These are phyloP conservation scores for Boeremia lycopersici DNA, from an alignment of 2,329 filamentous ascomycete genomes.

Conservation along the genomic window DNA sequence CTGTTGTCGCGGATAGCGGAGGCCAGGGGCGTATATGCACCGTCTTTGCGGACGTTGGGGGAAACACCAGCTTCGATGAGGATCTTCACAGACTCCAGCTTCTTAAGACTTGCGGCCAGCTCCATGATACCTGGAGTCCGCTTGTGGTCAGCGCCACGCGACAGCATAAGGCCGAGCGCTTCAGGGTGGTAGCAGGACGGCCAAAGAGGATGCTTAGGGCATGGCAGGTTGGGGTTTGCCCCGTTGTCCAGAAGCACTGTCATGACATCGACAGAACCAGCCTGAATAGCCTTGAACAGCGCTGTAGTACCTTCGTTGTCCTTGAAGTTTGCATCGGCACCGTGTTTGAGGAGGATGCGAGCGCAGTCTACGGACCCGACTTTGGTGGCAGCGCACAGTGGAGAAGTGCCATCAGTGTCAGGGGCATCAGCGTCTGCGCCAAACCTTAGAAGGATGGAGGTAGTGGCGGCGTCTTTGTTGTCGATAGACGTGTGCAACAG, in stretches of 20 bases:
- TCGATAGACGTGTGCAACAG: not conserved
- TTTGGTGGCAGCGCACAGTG: conserved; percentile 35
- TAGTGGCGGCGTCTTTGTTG: conserved; percentile 20
- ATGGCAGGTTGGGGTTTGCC: conserved; percentile 71
- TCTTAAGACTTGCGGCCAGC: conserved; percentile 67
- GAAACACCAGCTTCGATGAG: conserved; percentile 64
- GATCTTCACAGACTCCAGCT: conserved; percentile 64
- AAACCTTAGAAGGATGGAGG: conserved; percentile 34
- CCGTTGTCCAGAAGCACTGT: conserved; percentile 60
- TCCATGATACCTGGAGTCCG: conserved; percentile 69
- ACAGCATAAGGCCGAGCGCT: conserved; percentile 65
- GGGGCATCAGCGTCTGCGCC: conserved; percentile 38
- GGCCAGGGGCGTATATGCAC: conserved; percentile 70
- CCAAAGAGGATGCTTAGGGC: conserved; percentile 72
- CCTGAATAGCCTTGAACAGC: conserved; percentile 66
- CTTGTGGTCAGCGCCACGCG: conserved; percentile 64
- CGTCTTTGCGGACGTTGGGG: conserved; percentile 67
- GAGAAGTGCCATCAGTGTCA: conserved; percentile 37
- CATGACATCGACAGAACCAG: conserved; percentile 63
- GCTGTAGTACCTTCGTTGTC: conserved; percentile 66
- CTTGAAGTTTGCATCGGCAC: conserved; percentile 45
- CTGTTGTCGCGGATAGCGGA: conserved; percentile 71
- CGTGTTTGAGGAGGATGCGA: conserved; percentile 46
- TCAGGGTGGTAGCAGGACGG: conserved; percentile 64
- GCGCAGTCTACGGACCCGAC: conserved; percentile 49